Percentiles rank a stretch among this genome's conserved stretches.
Evolutionary conservation across 352 stramenopile species (phyloP).

Genomic region (Globisporangium splendens): DNA sequence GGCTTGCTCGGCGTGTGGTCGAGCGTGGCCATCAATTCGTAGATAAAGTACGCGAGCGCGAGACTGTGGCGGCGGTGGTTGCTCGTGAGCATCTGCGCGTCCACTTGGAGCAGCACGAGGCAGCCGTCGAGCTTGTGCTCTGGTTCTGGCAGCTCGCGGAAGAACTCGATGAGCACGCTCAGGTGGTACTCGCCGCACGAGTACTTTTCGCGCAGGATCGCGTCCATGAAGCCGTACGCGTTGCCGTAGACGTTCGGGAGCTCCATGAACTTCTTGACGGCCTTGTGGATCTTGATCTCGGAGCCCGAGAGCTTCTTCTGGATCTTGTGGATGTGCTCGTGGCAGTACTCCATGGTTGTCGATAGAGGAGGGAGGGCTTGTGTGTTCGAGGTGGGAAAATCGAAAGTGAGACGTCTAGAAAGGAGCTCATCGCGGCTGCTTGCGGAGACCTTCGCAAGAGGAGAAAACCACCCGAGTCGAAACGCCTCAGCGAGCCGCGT

Average conservation of each 20-base stretch:
- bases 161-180: constrained; percentile 3
- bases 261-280: background rate
- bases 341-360: background rate
- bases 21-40: constrained; percentile 8
- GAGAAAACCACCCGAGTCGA: too few relatives aligned
- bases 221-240: constrained; percentile 6
- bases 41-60: constrained; percentile 6
- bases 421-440: background rate
- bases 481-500: too few relatives aligned
- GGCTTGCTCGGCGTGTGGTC: constrained; percentile 8
- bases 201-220: constrained; percentile 7
- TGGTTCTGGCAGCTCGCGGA: constrained; percentile 6
- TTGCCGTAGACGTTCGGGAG: constrained; percentile 5
- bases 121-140: constrained; percentile 10
- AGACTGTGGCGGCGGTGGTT: constrained; percentile 8
- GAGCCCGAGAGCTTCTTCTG: background rate
- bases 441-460: too few relatives aligned
- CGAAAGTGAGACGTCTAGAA: background rate
- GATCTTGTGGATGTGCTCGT: background rate
- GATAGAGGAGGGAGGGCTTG: background rate
- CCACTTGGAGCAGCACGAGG: constrained; percentile 7
- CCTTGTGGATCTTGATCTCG: background rate
- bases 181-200: background rate
- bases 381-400: background rate
- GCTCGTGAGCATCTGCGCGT: constrained; percentile 2